Conservation (phyloP, 805 yeast genomes). For the Saccharomycopsis lassenensis region DNA sequence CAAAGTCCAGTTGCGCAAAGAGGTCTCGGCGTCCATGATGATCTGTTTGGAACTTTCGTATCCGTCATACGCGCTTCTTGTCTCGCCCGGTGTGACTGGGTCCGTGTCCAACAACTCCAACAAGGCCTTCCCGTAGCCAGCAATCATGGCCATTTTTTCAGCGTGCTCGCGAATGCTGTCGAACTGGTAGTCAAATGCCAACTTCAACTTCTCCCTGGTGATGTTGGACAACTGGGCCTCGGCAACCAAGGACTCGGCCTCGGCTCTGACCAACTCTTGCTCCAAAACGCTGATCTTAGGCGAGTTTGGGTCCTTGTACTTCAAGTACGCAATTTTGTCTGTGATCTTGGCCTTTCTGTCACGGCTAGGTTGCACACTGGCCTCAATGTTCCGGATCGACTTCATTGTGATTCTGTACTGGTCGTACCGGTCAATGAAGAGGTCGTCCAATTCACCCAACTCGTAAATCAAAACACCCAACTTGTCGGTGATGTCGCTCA, state of each 20-base stretch:
- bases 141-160: slow-evolving; percentile 76
- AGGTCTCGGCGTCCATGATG: slow-evolving; percentile 75
- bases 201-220: slow-evolving; percentile 78
- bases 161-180: slow-evolving; percentile 80
- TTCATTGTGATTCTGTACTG: slow-evolving; percentile 77
- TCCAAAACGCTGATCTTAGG: slow-evolving; percentile 70
- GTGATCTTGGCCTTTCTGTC: slow-evolving; percentile 80
- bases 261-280: slow-evolving; percentile 85
- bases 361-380: slow-evolving; percentile 79
- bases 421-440: slow-evolving; percentile 76
- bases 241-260: slow-evolving; percentile 84
- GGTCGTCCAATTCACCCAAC: slow-evolving; percentile 79
- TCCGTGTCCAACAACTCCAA: slow-evolving; percentile 75
- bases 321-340: slow-evolving; percentile 73
- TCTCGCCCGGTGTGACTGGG: slow-evolving; percentile 87
- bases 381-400: slow-evolving; percentile 74
- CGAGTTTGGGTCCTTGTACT: slow-evolving; percentile 78
- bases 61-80: slow-evolving; percentile 83
- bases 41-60: slow-evolving; percentile 83
- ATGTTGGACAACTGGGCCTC: slow-evolving; percentile 86
- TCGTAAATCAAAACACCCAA: slow-evolving; percentile 75
- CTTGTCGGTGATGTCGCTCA: slow-evolving; percentile 78
- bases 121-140: slow-evolving; percentile 83
- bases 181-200: slow-evolving; percentile 75
- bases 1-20: slow-evolving; percentile 75